Evolutionary conservation across 108 stramenopile genomes (phyloP), one percentile per base, ranked within the genome.

Genomic region (Pseudonitzschia pungens): DNA sequence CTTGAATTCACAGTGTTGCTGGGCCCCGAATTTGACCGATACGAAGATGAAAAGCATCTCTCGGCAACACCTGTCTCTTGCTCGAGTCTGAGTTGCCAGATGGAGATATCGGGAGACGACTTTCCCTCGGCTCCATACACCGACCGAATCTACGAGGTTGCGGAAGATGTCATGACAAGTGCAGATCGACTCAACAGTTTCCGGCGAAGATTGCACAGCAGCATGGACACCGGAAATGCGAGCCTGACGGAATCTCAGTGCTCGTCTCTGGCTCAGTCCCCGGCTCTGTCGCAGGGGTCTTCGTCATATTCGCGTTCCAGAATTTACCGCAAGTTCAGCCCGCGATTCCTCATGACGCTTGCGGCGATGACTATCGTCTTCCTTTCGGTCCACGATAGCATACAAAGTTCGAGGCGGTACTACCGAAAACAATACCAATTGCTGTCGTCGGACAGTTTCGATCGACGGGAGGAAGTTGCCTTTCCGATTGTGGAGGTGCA

Each of bases 401-500:
- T 67, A 21, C 29, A n/a, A 1, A 31, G 24, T 15, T 44, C 66
- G 28, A 44, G 43, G 14, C 66, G 42, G n/a, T 44, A 48, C 43
- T 50, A 67, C 22, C 66, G 66, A 27, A 18, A 67, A 22, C 66
- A 48, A 27, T 33, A 62, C 29, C 66, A 48, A 29, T 24, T 21
- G 4, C 10, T 48, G 45, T 48, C 45, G 14, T 48, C 45, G 45
- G 45, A 48, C 18, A 48, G 21, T 5, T 15, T 10, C 54, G 57
- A 29, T 31, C 74, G 55, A n/a, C 45, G 74, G 26, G 74, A 75
- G 16, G 74, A 75, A 45, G 42, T 75, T 12, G 53, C 65, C 8
- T 56, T 68, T 44, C 74, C 74, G 11, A 16, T 75, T 27, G 44
- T 44, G 21, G 45, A 50, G 43, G n/a, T 22, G 28, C 45, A 50